Evolutionary conservation across 441 rosid species (phyloP), one percentile per base, ranked within the genome.

Genomic region (Sinapis alba): DNA sequence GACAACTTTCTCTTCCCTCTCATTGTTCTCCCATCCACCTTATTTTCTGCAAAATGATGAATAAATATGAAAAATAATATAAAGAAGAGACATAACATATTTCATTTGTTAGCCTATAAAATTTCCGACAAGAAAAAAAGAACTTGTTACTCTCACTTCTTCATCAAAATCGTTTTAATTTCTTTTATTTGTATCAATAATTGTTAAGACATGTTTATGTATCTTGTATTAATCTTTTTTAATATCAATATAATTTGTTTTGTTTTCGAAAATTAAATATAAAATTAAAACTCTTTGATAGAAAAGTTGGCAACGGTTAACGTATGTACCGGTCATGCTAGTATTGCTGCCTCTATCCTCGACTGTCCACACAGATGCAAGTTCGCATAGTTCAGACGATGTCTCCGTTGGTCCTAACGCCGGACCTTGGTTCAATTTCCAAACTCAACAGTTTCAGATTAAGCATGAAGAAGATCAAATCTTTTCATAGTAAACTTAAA

Each of bases 1-100:
- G 69, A 79, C 32, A 62, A 69, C 71, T 78, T 88, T 27, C 67
- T 72, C 79, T 75, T 90, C 54, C 82, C 87, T 68, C 62, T 80
- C 56, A 64, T 43, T 5, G 66, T 61, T 71, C 76, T 78, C 24
- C 69, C 69, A 18, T 60, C 69, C 5, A 66, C 27, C 62, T 71
- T 71, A 13, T 56, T 50, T 65, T 50, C 54, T 50, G 7, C 54
- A 8, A 50, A 50, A 50, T 50, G 21, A 7, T 50, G 54, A 50
- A 50, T 50, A 50, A 50, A 16, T 50, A 50, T 50, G 54, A 16
- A 50, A 47, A 50, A 50, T 18, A 50, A 18, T 8, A 50, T 11
- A 50, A 45, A 50, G 50, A 16, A 50, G 9, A 47, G 53, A 47
- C 20, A 12, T 41, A 45, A 47, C 53, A 47, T 2, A 50, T 16